Evolutionary conservation across 805 yeast genomes (phyloP).

Genomic region (Nakazawaea molendinolei): DNA sequence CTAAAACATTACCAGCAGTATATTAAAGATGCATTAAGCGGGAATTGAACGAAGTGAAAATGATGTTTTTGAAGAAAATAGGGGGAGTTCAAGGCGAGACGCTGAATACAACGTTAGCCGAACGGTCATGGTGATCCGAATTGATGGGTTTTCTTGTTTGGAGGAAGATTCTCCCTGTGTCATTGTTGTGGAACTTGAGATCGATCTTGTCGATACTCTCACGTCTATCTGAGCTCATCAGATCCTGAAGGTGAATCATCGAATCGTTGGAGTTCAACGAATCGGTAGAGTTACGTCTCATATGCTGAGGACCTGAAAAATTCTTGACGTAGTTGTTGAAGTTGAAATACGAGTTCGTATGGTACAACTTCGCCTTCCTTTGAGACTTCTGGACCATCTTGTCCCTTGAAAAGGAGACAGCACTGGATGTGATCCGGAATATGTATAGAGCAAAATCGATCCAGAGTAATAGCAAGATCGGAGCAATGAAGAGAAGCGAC

Average conservation of each 20-base stretch:
- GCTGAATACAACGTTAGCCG: too few relatives aligned
- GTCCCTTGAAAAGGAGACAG: background rate
- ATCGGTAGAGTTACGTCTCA: conserved; percentile 4
- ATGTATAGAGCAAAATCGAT: background rate
- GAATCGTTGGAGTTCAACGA: conserved; percentile 11
- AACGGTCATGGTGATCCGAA: too few relatives aligned
- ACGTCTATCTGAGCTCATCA: background rate
- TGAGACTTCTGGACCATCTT: background rate
- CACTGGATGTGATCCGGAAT: background rate
- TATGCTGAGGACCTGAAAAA: too few relatives aligned
- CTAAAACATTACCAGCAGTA: too few relatives aligned
- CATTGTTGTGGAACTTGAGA: too few relatives aligned
- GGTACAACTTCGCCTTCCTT: conserved; percentile 1
- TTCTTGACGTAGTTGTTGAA: conserved; percentile 9
- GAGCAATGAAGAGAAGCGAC: background rate
- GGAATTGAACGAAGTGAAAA: too few relatives aligned
- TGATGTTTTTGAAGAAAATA: too few relatives aligned
- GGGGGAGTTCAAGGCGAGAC: too few relatives aligned
- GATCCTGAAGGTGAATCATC: background rate
- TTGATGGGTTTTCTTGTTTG: too few relatives aligned
- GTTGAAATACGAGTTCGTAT: conserved; percentile 8
- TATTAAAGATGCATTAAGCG: too few relatives aligned
- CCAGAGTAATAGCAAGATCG: background rate
- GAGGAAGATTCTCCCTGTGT: too few relatives aligned
- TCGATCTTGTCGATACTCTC: too few relatives aligned